Percentiles rank a stretch among this genome's conserved stretches.
These are phyloP conservation scores for Capronia epimyces DNA, from an alignment of 2,329 filamentous ascomycete genomes.

Conservation along the genomic window DNA sequence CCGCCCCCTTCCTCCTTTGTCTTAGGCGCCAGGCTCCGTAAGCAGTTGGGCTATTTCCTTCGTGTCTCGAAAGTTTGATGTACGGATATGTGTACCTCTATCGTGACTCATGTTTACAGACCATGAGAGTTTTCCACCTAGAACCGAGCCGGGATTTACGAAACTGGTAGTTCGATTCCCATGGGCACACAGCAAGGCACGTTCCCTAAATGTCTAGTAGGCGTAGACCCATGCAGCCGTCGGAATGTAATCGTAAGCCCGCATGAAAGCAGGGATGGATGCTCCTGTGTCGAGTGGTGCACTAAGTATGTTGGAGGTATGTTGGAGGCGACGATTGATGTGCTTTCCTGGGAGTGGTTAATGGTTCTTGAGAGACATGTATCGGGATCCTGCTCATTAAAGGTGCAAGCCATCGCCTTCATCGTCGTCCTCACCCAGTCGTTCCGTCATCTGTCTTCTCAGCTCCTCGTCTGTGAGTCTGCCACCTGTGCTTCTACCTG, in stretches of 20 bases:
- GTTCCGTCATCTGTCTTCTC: constrained; percentile 35
- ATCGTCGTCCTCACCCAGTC: constrained; percentile 31
- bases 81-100: too few relatives aligned
- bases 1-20: not conserved
- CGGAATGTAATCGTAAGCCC: too few relatives aligned
- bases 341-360: too few relatives aligned
- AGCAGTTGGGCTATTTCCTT: too few relatives aligned
- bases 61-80: too few relatives aligned
- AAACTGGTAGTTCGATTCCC: too few relatives aligned
- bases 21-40: not conserved
- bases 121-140: too few relatives aligned
- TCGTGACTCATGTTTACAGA: not conserved
- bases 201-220: too few relatives aligned
- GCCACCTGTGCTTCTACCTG: constrained; percentile 27
- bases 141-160: too few relatives aligned
- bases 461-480: constrained; percentile 42
- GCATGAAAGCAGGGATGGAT: not conserved
- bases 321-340: not conserved
- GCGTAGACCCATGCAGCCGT: too few relatives aligned
- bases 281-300: not conserved
- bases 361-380: not conserved
- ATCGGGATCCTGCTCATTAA: constrained; percentile 29
- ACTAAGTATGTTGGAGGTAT: too few relatives aligned
- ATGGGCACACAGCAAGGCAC: too few relatives aligned
- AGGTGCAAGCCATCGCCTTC: constrained; percentile 40